Evolutionary conservation across 176 grass and related monocot species (phyloP), one percentile per base, ranked within the genome.

Genomic region (Alloteropsis semialata): DNA sequence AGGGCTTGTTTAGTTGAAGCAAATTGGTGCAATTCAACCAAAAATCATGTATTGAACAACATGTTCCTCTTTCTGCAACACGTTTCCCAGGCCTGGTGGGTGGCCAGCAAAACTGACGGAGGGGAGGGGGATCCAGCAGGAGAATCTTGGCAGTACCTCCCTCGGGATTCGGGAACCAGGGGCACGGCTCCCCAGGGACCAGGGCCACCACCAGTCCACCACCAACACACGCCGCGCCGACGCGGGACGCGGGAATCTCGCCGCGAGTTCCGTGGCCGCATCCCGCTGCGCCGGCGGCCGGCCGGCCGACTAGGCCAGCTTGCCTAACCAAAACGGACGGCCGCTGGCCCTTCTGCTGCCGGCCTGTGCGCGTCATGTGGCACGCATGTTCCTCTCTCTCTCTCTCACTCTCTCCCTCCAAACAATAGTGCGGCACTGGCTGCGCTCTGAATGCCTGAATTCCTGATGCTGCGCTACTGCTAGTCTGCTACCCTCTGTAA

Each of bases 151-250:
- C 11, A 13, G n/a, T 48, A 32, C 85, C 37, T 38, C 34, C 67
- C 30, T 84, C 37, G 81, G 81, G 17, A 88, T n/a, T 84, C 37
- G 81, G 81, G 17, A 88, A 1, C 38, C 27, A 67, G 37, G 61
- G 44, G 21, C 59, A 33, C 17, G 64, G 8, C 2, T 9, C 5
- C 27, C 59, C 42, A 5, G 17, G 49, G 0, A 2, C 17, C 21
- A 55, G 51, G 32, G 24, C 72, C 62, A 83, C 62, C 82, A 60
- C 15, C 29, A 59, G 34, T 36, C 8, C 17, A 41, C 1, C 68
- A 5, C 8, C 17, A 41, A 3, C 68, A 5, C 53, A 33, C 19
- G 13, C 67, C 22, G 32, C 34, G 43, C 27, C 15, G 59, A 36
- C 70, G 71, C 69, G 36, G 73, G 62, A 62, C 45, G 34, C 61